Conservation (phyloP, 2,329 filamentous ascomycete genomes). For the Tympanopsis confertula region DNA sequence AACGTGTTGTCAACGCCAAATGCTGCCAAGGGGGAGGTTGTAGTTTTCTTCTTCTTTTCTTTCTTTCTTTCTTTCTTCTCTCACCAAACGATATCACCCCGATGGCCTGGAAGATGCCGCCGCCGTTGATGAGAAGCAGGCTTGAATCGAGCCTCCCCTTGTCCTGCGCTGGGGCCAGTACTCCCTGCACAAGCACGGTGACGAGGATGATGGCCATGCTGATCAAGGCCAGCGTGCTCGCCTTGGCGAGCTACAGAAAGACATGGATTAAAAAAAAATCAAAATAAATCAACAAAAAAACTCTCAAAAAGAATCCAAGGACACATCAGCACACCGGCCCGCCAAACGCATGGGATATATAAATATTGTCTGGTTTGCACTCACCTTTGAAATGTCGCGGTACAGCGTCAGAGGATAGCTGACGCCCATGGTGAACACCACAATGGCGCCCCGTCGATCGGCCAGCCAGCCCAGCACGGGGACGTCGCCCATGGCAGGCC, state of each 20-base stretch:
- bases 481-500: conserved; percentile 61
- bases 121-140: conserved; percentile 69
- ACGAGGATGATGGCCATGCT: conserved; percentile 87
- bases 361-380: conserved; percentile 10
- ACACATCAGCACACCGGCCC: background rate
- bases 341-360: background rate
- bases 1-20: no score
- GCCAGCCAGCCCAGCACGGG: conserved; percentile 74
- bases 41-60: no score
- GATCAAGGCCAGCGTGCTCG: conserved; percentile 80
- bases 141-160: conserved; percentile 58
- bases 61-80: no score
- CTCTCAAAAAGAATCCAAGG: background rate
- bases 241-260: conserved; percentile 68
- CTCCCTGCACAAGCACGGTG: conserved; percentile 76
- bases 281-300: background rate
- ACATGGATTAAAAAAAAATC: background rate
- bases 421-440: conserved; percentile 73
- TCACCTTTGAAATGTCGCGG: conserved; percentile 89
- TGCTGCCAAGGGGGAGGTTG: background rate
- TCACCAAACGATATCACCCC: conserved; percentile 94
- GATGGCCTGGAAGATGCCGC: conserved; percentile 89
- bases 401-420: conserved; percentile 90
- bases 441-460: conserved; percentile 72
- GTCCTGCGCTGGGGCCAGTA: conserved; percentile 58